Evolutionary conservation across 371 early-diverging fungal species (phyloP), one percentile per base, ranked within the genome.

Genomic region (Syncephalis fuscata): DNA sequence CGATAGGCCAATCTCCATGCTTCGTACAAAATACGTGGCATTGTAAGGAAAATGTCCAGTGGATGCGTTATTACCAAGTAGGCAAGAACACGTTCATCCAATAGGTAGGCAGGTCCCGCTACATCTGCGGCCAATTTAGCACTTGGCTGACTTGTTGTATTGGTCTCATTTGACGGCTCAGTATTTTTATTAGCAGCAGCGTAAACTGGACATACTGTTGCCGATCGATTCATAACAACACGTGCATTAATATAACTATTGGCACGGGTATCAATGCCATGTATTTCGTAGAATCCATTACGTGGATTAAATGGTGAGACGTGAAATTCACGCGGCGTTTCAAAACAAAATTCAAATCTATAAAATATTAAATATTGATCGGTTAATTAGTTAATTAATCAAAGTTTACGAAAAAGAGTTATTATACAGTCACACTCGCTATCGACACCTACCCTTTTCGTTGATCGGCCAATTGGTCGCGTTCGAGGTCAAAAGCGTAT

Each of bases 221-320:
- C 38, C 27, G 26, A 23, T 27, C 41, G 37, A 39, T 16, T 19
- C 23, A 44, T 23, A 32, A 20, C 17, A 14, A 56, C 36, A 19
- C 16, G 16, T n/a, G 41, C 43, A 2, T 45, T 26, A 24, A 50
- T 42, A 45, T 47, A 7, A 42, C 39, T 17, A 50, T 46, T 38
- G 14, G 27, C 15, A 7, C n/a, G 17, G 4, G 57, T 51, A 45
- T 62, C 57, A 19, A 20, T 23, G 42, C 64, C 40, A 27, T 60
- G 57, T 1, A 61, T 57, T 20, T 57, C 60, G 50, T 74, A 74
- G n/a, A 39, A 17, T 4, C 73, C 74, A 23, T 56, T 56, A 10
- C 74, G 65, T 50, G 71, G 59, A 56, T 74, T 75, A 56, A 74
- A 75, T 1, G 76, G 74, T 7, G 67, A 68, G 22, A 75, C 74